Base-by-base conservation (phyloP, 805 yeast genomes). In the Candida xiaguanensis region DNA sequence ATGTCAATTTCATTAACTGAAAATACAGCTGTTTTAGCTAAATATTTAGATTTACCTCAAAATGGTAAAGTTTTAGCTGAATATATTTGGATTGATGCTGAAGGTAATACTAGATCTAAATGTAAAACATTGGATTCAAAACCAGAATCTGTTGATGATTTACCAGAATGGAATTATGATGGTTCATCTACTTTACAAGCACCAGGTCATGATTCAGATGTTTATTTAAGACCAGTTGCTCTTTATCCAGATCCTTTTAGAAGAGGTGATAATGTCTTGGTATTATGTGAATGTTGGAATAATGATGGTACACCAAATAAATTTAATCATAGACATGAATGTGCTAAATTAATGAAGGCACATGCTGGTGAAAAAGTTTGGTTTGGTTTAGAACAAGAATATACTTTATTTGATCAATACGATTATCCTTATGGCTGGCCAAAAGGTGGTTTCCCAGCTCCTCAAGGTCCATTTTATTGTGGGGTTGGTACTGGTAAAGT, bases 391-490 rank as follows among this genome's bases (percentile, higher is more conserved):
- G 99, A 93, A 74, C 99, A 93, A 76, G 99, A 93, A 71, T 93
- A 93, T 76, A 93, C 99, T 52, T 72, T 93, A 65, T 86, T 93
- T 60, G 99, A 93, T 68, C 83, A 85, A 65, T 83, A 68, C 58
- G 95, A 86, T 67, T 72, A 83, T 58, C 89, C 85, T 47, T 93
- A 90, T 70, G 98, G 96, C 51, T 93, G 99, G 99, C 99, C 99
- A 69, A 82, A 86, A 76, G 97, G 97, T 56, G 99, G 98, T 48
- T 93, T 78, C 95, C 99, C 99, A 64, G 98, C 96, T 54, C 98
- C 99, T 50, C 99, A 93, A 75, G 99, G 99, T 52, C 99, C 99
- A 47, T 93, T 93, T 85, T 93, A 93, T 82, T 93, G 99, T 78
- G 99, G 98, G 81, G 99, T 93, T 51, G 99, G 99, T 72, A 78